Percentiles rank a stretch among this genome's conserved stretches.
Conservation (phyloP, 1,284 basidiomycete genomes). For the Anthracocystis walkeri region DNA sequence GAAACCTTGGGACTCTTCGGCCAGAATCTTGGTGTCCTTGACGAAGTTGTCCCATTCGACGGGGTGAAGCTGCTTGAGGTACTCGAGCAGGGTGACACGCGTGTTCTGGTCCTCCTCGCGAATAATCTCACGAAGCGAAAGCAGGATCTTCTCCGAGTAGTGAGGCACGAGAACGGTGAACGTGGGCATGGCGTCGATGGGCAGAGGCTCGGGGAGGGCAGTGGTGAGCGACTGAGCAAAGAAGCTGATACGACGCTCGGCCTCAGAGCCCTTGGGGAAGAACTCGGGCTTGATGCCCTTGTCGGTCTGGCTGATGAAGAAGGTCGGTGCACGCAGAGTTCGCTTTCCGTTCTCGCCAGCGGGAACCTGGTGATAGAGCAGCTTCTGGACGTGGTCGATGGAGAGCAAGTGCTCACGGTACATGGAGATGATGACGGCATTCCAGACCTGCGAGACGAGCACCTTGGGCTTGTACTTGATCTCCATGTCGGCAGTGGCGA, state of each 20-base stretch:
- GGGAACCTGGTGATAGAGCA: constrained; percentile 69
- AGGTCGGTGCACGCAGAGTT: constrained; percentile 68
- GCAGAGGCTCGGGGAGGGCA: constrained; percentile 66
- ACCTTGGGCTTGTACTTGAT: constrained; percentile 70
- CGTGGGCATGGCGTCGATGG: constrained; percentile 69
- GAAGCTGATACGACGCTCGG: constrained; percentile 70
- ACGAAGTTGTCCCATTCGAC: constrained; percentile 99
- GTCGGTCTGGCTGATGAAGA: constrained; percentile 69
- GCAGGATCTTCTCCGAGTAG: constrained; percentile 69
- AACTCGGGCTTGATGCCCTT: constrained; percentile 69
- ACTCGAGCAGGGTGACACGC: constrained; percentile 68
- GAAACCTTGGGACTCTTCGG: constrained; percentile 91
- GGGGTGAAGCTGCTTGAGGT: constrained; percentile 97
- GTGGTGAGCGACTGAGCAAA: constrained; percentile 69
- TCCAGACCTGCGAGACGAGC: constrained; percentile 70
- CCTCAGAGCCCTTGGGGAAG: constrained; percentile 69
- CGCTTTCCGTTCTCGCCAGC: constrained; percentile 69
- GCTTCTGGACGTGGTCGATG: constrained; percentile 69
- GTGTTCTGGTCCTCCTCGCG: constrained; percentile 70
- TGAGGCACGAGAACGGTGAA: constrained; percentile 69
- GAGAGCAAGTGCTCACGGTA: constrained; percentile 69
- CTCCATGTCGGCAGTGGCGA: constrained; percentile 69
- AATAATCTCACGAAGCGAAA: constrained; percentile 69
- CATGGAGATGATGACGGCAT: constrained; percentile 70
- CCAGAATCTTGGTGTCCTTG: constrained; percentile 98